These are phyloP conservation scores for Scenedesmus sp. DNA, from an alignment of 163 green algal genomes.

Conservation along the genomic window DNA sequence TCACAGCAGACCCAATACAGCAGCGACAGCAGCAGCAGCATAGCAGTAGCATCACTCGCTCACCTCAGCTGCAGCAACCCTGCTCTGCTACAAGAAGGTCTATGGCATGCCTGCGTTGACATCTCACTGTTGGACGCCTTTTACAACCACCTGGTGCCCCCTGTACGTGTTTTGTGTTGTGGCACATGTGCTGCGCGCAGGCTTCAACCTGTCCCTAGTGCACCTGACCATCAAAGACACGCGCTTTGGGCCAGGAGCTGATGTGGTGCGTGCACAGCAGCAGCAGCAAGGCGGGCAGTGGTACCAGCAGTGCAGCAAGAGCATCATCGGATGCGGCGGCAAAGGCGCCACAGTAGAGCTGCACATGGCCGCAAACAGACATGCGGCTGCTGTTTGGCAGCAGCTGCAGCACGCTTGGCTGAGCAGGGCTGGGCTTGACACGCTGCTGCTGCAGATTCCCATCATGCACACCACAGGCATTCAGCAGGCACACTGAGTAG, in stretches of 20 bases:
- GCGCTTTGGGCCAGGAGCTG: conserved; percentile 43
- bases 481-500: neutral
- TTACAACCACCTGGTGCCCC: neutral
- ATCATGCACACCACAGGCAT: neutral
- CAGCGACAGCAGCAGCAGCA: neutral
- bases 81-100: neutral
- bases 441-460: no score
- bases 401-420: neutral
- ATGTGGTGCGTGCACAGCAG: conserved; percentile 25
- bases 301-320: neutral
- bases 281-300: neutral
- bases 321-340: neutral
- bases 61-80: neutral
- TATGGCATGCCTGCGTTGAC: neutral
- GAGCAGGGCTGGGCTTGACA: neutral
- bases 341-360: neutral
- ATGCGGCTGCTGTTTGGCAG: neutral
- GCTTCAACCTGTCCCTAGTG: conserved; percentile 36
- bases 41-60: no score
- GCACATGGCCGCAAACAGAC: neutral
- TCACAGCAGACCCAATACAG: neutral
- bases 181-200: neutral
- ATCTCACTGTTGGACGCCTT: neutral
- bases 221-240: conserved; percentile 53
- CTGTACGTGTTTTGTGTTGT: neutral